Base-by-base conservation (phyloP, 495 filamentous ascomycete genomes). In the Penicillium subrubescens region DNA sequence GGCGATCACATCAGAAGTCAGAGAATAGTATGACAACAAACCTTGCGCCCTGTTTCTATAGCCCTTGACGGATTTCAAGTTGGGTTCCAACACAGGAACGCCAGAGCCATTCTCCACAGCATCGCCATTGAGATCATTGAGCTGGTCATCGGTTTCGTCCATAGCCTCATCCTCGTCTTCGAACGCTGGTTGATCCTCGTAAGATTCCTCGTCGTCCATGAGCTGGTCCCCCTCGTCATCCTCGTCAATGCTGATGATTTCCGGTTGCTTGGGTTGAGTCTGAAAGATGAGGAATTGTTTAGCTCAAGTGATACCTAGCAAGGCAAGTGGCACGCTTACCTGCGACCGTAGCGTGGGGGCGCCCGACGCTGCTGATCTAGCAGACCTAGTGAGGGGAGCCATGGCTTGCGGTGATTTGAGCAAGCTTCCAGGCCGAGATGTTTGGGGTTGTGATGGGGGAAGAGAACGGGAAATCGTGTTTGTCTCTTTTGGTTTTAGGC, bases 201-300 rank as follows among this genome's bases (percentile, higher is more conserved):
- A 56, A 1, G 63, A 61, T 19, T 69, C 71, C 5, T 67, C 71
- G 25, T 73, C 73, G 2, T 73, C 73, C 69, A 72, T 73, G 27
- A 69, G 60, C 39, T 72, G 66, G 35, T 73, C 68, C 8, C 74
- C 68, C 23, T 74, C 75, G 46, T 78, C 78, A 17, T 81, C 73
- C 31, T 80, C 79, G 31, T 77, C 75, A 53, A 82, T 76, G 48
- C 72, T 79, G 66, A 82, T 79, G 56, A 81, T 67, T 64, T 78
- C 79, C 0, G 71, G 65, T 50, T 73, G 69, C 59, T 76, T 74
- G 12, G 67, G 55, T 12, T 66, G 37, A 51, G 64, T 65, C 66
- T 71, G 25, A 29, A 37, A 44, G 73, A 33, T 65, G 43, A 43
- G 43, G 72, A 69, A 69, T 67, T 71, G 71, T 75, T 81, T 61